Percentiles rank a stretch among this genome's conserved stretches.
These are phyloP conservation scores for Dipodascus albidus DNA, from an alignment of 805 yeast species.

Conservation along the genomic window DNA sequence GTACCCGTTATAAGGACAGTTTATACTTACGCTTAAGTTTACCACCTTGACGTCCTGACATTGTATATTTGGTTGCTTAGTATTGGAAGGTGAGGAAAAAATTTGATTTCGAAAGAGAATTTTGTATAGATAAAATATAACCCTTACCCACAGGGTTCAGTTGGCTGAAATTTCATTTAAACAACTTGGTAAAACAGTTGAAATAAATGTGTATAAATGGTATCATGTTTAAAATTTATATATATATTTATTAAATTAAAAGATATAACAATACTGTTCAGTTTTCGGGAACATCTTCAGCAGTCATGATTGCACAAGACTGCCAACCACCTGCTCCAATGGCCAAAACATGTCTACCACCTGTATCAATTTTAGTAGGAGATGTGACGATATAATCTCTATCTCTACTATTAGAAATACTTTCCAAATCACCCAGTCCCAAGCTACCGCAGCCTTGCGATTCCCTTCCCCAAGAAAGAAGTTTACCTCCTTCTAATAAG, in stretches of 20 bases:
- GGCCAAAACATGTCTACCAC: conserved; percentile 33
- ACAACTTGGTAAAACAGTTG: no score
- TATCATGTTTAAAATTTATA: no score
- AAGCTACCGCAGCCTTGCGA: conserved; percentile 52
- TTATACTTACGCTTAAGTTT: conserved; percentile 65
- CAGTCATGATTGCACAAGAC: conserved; percentile 46
- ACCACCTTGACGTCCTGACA: conserved; percentile 98
- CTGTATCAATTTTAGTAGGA: conserved; percentile 32
- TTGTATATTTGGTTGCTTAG: conserved; percentile 19
- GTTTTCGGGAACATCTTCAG: conserved; percentile 7
- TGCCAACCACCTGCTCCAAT: conserved; percentile 78
- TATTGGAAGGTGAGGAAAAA: background rate
- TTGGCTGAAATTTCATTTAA: no score
- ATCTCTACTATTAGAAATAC: conserved; percentile 5
- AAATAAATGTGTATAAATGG: no score
- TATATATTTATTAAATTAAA: no score
- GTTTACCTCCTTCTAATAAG: conserved; percentile 42
- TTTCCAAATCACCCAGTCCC: conserved; percentile 41
- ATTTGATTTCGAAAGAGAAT: background rate
- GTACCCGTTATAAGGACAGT: background rate
- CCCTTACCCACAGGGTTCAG: conserved; percentile 2
- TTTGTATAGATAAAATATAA: background rate
- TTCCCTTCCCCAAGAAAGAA: conserved; percentile 62
- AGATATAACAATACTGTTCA: no score
- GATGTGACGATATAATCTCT: conserved; percentile 19